Evolutionary conservation across 2,329 filamentous ascomycete genomes (phyloP).

Genomic region (Niveomyces coronatus): DNA sequence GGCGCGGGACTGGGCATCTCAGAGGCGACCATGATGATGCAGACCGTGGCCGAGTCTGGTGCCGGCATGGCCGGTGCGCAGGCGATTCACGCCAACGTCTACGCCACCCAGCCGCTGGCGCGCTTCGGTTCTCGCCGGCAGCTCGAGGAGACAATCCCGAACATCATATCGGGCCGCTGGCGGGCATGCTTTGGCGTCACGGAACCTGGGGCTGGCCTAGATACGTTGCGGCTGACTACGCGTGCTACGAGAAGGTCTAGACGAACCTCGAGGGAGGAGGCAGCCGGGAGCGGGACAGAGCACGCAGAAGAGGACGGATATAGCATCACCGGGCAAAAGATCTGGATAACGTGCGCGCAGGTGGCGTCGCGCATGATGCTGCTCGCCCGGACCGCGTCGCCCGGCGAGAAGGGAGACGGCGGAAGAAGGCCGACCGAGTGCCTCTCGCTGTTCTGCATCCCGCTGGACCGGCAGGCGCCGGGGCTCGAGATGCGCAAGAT

Average conservation of each 20-base stretch:
- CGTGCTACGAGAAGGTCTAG: conserved; percentile 44
- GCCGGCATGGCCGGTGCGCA: conserved; percentile 67
- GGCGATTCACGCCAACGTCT: conserved; percentile 56
- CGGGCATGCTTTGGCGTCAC: conserved; percentile 75
- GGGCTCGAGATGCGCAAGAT: conserved; percentile 60
- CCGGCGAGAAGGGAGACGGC: too few relatives aligned
- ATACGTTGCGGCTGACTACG: conserved; percentile 63
- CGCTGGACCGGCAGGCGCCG: conserved; percentile 51
- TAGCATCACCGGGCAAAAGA: conserved; percentile 66
- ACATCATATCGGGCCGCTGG: conserved; percentile 61
- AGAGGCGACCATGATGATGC: conserved; percentile 81
- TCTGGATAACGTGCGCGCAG: conserved; percentile 82
- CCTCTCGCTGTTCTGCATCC: conserved; percentile 71
- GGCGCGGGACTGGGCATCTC: conserved; percentile 68
- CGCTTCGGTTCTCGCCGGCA: conserved; percentile 61
- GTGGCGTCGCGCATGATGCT: conserved; percentile 77
- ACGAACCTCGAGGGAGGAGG: too few relatives aligned
- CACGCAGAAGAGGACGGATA: conserved; percentile 50
- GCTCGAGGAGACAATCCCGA: conserved; percentile 51
- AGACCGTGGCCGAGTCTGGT: conserved; percentile 67
- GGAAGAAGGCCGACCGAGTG: conserved; percentile 62
- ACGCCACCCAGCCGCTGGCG: conserved; percentile 65
- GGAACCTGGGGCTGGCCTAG: conserved; percentile 71
- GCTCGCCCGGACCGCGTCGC: conserved; percentile 62
- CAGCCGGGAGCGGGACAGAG: too few relatives aligned